A percentile compares a stretch with the other conserved stretches of the same genome.
These are phyloP conservation scores for Zangia roseola DNA, from an alignment of 768 basidiomycete species.

Conservation along the genomic window DNA sequence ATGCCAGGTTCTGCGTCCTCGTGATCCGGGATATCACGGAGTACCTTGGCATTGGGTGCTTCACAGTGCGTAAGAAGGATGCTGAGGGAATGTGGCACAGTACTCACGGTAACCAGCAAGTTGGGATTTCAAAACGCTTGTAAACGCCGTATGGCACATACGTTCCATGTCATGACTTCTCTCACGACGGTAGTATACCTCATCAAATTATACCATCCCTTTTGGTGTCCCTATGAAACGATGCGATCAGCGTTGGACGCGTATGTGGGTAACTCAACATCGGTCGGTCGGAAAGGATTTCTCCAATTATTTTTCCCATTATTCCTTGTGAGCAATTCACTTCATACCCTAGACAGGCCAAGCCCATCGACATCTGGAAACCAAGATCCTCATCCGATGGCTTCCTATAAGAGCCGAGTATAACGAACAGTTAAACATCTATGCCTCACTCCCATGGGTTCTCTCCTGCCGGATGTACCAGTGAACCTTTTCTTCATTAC, in stretches of 20 bases:
- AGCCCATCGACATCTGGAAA: no score
- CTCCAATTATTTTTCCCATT: no score
- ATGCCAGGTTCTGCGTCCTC: constrained; percentile 74
- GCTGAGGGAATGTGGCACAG: constrained; percentile 58
- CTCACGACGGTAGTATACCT: background rate
- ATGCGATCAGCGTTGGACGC: background rate
- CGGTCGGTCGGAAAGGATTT: no score
- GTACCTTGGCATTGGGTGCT: constrained; percentile 91
- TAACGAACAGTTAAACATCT: no score
- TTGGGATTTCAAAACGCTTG: constrained; percentile 21
- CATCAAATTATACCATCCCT: background rate
- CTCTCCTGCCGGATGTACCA: no score
- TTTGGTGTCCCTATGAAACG: background rate
- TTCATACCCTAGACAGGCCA: no score
- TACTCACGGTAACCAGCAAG: constrained; percentile 28
- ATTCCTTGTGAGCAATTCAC: no score
- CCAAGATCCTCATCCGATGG: no score
- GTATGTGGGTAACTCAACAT: no score
- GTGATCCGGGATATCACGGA: constrained; percentile 89
- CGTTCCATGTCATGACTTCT: background rate
- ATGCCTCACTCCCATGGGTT: no score
- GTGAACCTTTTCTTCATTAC: no score
- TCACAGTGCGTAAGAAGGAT: constrained; percentile 88
- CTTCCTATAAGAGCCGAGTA: no score
- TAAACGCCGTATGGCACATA: constrained; percentile 6